Evolutionary conservation across 805 yeast genomes (phyloP), one percentile per base, ranked within the genome.

Genomic region (Ogataea populi-albae): DNA sequence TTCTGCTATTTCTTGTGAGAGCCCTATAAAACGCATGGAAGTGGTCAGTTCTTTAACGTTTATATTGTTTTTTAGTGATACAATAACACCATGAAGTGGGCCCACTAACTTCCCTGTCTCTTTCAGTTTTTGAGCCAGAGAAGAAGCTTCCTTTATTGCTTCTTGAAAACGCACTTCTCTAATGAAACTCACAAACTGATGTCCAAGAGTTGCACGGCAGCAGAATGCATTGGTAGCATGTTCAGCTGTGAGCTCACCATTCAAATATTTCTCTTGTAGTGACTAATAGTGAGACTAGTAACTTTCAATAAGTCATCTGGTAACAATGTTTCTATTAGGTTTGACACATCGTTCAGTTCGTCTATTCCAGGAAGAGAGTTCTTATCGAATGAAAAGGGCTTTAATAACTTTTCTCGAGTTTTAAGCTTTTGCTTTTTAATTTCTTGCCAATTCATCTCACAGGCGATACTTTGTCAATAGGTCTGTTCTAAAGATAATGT

Each of bases 31-130:
- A 4, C 81, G 82, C 47, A 72, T 56, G 9, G 75, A 57, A 4
- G 80, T 61, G 4, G 70, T 69, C 16, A 65, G 61, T 3, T 79
- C 81, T 35, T 61, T 58, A 35, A 77, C 48, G 40, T 69, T 62
- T 37, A 70, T 57, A 31, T 66, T 64, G 40, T 74, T 79, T 50
- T 68, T 68, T 30, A 68, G 43, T 0, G 49, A 60, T 50, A 51
- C 62, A 51, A 86, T 86, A 20, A 80, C 57, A 2, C 87, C 87
- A 46, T 80, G 86, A 26, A 80, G 65, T 1, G 83, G 79, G 16
- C 86, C 86, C 23, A 73, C 52, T 2, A 69, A 56, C 45, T 72
- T 66, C 11, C 80, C 82, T 21, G 68, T 58, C 25, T 64, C 47
- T 35, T 53, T 57, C 37, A 47, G 74, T 48, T 70, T 68, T 17